Base-by-base conservation (phyloP, 192 early-diverging fungal species). In the Phlyctochytrium planicorne region DNA sequence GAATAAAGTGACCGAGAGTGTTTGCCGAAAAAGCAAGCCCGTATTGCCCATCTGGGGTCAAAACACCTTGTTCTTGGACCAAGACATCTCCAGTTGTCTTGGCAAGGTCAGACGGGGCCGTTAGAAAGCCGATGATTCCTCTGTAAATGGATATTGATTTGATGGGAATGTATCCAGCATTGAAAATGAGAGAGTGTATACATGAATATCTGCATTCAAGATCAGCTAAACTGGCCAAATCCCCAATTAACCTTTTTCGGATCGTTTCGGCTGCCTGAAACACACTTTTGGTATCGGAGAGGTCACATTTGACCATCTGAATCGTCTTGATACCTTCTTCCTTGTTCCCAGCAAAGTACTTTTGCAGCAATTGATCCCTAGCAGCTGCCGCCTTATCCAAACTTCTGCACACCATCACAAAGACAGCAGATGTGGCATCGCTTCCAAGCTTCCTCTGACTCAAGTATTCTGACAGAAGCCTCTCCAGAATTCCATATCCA, bases 21-120 rank as follows among this genome's bases (percentile, higher is more conserved):
- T 84, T 84, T 24, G 78, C 78, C n/a, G 76, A 76, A 76, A 84
- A 84, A n/a, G 67, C 66, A 30, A 65, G 53, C 30, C 83, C 83
- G 31, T 66, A 66, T 14, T 63, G 4, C 1, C 74, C 73, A 30
- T 84, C 78, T 1, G 34, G 34, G 12, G 78, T 82, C 27, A 55
- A n/a, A 6, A 16, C 47, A 34, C 83, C 83, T 2, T 29, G 53
- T 14, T 35, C n/a, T 66, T 85, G 83, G 29, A 68, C 36, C 16
- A 78, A 37, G 30, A 75, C 66, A 27, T 79, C 73, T 1, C 80
- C 83, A 2, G 80, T 81, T 12, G 76, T 77, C 53, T 74, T 71
- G 3, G 74, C 75, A 17, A 85, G 59, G 30, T 73, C 68, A 16
- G 59, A 23, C n/a, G 83, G 83, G 2, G 69, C 40, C 12, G 63